phyloP scores from a whole-genome alignment of 176 grass and related monocot species.

The Tillandsia fasciculata region DNA sequence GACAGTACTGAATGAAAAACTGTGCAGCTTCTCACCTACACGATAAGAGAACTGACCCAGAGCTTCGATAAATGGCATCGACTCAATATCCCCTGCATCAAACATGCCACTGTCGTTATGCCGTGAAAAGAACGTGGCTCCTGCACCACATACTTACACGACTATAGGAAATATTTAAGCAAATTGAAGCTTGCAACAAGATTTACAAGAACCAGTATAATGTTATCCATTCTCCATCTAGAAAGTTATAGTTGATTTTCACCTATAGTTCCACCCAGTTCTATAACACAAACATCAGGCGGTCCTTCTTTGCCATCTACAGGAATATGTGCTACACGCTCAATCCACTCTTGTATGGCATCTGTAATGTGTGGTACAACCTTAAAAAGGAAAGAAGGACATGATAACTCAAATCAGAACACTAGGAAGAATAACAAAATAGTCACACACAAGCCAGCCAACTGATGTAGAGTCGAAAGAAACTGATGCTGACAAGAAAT shows the following conservation, averaged over 20 bases:
- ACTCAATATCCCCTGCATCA: constrained; percentile 98
- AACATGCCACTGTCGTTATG: constrained; percentile 59
- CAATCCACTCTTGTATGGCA: constrained; percentile 99
- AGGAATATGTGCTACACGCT: constrained; percentile 63
- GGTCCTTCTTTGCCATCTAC: constrained; percentile 73
- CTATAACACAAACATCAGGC: constrained; percentile 95
- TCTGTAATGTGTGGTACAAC: constrained; percentile 95
- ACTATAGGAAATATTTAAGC: constrained; percentile 49
- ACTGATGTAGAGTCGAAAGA: neutral
- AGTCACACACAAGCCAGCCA: neutral
- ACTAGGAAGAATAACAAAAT: neutral
- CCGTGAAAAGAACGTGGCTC: constrained; percentile 28
- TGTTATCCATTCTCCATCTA: too few relatives aligned
- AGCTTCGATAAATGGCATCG: constrained; percentile 97
- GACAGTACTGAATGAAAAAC: constrained; percentile 8
- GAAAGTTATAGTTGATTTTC: constrained; percentile 12
- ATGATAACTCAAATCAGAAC: constrained; percentile 17
- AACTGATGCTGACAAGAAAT: neutral
- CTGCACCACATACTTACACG: constrained; percentile 47
- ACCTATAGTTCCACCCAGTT: constrained; percentile 96
- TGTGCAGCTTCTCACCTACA: constrained; percentile 51
- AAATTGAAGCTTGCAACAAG: constrained; percentile 18
- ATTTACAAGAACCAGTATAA: constrained; percentile 13
- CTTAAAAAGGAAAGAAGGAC: constrained; percentile 42
- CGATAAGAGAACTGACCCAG: constrained; percentile 90